Percentiles rank a stretch among this genome's conserved stretches.
Conservation (phyloP, 345 rosid genomes). For the Pelargonium nanum region DNA sequence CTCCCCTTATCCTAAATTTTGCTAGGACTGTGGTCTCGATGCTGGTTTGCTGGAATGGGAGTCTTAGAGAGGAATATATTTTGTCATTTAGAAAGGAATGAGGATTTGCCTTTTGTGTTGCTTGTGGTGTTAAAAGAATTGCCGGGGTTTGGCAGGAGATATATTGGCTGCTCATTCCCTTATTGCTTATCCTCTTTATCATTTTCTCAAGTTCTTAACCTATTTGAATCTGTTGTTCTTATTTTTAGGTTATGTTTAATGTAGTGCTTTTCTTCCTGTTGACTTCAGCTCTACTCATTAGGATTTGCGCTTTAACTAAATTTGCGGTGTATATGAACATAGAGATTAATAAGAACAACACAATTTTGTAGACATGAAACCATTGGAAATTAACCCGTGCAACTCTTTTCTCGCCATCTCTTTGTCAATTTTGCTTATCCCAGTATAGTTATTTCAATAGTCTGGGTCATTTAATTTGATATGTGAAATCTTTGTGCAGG, state of each 20-base stretch:
- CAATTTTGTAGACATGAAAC: no score
- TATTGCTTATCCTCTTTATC: neutral
- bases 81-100: neutral
- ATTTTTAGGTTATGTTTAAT: no score
- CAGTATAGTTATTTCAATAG: neutral
- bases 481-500: slow-evolving; percentile 36
- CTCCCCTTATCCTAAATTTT: neutral
- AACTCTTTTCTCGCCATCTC: no score
- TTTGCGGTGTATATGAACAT: no score
- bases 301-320: neutral
- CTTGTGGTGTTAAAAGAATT: neutral
- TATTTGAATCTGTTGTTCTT: neutral
- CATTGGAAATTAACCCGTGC: no score
- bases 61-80: neutral
- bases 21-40: neutral
- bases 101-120: neutral
- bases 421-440: no score
- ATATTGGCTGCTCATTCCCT: neutral
- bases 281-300: neutral
- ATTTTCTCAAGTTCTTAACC: neutral
- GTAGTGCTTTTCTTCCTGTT: neutral
- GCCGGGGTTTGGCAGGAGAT: neutral
- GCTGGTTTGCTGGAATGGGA: neutral
- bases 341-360: no score
- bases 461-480: slow-evolving; percentile 6